These are phyloP conservation scores for Brassica balearica DNA, from an alignment of 441 rosid genomes.

Conservation along the genomic window DNA sequence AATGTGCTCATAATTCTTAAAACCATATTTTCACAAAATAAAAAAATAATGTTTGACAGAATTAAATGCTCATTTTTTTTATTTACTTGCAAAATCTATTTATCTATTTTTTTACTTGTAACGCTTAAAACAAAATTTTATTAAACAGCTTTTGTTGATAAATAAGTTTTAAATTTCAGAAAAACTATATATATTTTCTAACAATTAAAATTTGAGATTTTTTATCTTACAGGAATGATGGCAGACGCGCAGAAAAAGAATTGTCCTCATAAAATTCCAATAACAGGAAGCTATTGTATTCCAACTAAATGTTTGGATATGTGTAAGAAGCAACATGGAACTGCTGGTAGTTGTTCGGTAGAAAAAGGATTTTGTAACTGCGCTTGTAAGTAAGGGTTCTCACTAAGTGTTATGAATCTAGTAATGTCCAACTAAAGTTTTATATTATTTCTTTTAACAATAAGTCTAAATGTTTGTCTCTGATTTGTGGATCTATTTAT, in stretches of 20 bases:
- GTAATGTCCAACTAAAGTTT: background rate
- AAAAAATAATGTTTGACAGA: background rate
- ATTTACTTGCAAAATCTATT: background rate
- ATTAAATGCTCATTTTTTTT: background rate
- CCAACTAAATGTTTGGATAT: background rate
- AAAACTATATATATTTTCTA: background rate
- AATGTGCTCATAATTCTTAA: background rate
- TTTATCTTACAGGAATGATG: background rate
- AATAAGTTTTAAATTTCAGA: background rate
- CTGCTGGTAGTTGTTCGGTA: background rate
- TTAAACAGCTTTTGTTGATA: background rate
- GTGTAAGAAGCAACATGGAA: background rate
- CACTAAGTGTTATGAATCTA: background rate
- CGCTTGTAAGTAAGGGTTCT: background rate
- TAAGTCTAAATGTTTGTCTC: background rate
- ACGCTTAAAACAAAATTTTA: background rate
- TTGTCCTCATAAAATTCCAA: background rate
- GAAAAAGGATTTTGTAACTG: background rate
- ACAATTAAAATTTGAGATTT: background rate
- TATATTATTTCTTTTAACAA: background rate
- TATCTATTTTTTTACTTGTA: background rate
- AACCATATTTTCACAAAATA: background rate
- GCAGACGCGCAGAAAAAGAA: background rate
- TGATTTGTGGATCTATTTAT: background rate
- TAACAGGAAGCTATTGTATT: background rate